Conservation (phyloP, 192 early-diverging fungal genomes). For the Coemansia sp. region DNA sequence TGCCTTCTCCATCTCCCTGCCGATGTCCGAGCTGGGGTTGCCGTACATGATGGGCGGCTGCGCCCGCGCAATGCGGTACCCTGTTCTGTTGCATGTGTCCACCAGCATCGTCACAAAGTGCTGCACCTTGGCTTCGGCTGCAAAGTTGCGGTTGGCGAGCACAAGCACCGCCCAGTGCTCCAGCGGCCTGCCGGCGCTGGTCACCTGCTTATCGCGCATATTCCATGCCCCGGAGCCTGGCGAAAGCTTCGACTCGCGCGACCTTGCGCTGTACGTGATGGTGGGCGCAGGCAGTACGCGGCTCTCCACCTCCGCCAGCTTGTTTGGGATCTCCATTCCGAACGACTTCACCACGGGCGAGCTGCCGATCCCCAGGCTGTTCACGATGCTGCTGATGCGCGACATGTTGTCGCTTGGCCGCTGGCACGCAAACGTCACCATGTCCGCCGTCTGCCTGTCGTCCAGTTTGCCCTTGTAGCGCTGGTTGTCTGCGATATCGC, state of each 20-base stretch:
- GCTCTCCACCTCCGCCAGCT: slow-evolving; percentile 71
- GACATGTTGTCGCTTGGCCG: slow-evolving; percentile 78
- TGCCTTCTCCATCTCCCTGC: slow-evolving; percentile 66
- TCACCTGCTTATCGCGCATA: slow-evolving; percentile 76
- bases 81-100: slow-evolving; percentile 70
- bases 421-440: slow-evolving; percentile 93
- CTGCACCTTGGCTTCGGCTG: slow-evolving; percentile 59
- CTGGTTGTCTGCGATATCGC: slow-evolving; percentile 80
- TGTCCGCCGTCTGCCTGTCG: slow-evolving; percentile 86
- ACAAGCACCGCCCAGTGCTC: slow-evolving; percentile 82
- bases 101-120: slow-evolving; percentile 74
- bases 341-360: slow-evolving; percentile 80
- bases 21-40: slow-evolving; percentile 65
- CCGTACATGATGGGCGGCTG: slow-evolving; percentile 52
- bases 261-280: slow-evolving; percentile 62
- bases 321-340: slow-evolving; percentile 63
- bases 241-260: slow-evolving; percentile 51
- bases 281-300: slow-evolving; percentile 79
- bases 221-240: slow-evolving; percentile 86
- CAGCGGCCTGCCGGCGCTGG: slow-evolving; percentile 65
- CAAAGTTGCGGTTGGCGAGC: slow-evolving; percentile 61
- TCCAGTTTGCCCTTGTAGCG: slow-evolving; percentile 80
- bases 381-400: slow-evolving; percentile 74
- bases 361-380: slow-evolving; percentile 61
- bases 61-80: slow-evolving; percentile 59